These are phyloP conservation scores for Beta corolliflora DNA, from an alignment of 179 eudicot species.

Conservation along the genomic window DNA sequence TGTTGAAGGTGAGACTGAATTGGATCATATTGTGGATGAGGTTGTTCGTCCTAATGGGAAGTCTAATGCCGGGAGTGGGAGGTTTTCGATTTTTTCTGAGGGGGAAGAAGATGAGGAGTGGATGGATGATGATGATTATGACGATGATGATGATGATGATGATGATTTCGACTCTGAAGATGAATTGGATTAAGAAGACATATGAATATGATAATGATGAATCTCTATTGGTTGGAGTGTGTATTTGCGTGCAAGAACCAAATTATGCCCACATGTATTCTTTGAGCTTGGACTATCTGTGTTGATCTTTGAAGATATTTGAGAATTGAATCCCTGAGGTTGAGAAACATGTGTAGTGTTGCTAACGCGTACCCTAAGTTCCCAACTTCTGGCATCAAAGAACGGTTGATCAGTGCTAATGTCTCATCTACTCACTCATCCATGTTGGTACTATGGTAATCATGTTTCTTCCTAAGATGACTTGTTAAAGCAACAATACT, in stretches of 20 bases:
- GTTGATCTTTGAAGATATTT: background rate
- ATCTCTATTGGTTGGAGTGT: background rate
- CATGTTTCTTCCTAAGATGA: background rate
- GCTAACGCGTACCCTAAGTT: background rate
- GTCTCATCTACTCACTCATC: background rate
- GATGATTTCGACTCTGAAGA: conserved; percentile 20
- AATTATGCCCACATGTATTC: background rate
- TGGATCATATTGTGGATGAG: conserved; percentile 59
- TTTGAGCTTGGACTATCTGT: background rate
- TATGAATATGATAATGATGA: background rate
- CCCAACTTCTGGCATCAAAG: background rate
- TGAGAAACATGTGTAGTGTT: background rate
- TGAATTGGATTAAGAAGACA: conserved; percentile 20
- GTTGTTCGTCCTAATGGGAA: conserved; percentile 38
- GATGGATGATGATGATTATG: conserved; percentile 24
- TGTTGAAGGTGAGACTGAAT: conserved; percentile 28
- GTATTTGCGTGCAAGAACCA: background rate
- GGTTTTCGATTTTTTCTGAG: conserved; percentile 49
- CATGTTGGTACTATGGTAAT: background rate
- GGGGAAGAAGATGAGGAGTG: conserved; percentile 49
- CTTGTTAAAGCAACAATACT: background rate
- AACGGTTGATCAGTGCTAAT: background rate
- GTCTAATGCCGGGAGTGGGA: conserved; percentile 35
- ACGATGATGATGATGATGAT: conserved; percentile 30
- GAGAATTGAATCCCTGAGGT: background rate